A percentile compares a stretch with the other conserved stretches of the same genome.
Conservation (phyloP, 345 rosid genomes). For the Populus alba region DNA sequence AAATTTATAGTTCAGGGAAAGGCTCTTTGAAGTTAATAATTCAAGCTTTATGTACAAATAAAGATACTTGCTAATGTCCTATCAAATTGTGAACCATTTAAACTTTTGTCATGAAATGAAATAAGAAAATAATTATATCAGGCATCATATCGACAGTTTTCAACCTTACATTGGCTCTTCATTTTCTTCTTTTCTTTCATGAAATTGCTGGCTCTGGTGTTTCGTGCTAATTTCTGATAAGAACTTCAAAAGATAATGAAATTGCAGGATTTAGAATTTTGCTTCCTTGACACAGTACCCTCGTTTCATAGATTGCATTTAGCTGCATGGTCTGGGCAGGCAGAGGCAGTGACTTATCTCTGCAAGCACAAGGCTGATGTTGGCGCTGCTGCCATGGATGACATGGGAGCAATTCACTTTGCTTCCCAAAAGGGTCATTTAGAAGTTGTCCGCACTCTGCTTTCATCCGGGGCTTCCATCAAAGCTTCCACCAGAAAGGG, state of each 20-base stretch:
- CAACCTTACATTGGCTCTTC: neutral
- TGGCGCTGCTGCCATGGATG: slow-evolving; percentile 95
- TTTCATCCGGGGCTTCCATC: slow-evolving; percentile 62
- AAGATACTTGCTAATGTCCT: neutral
- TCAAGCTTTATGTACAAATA: neutral
- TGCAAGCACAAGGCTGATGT: slow-evolving; percentile 93
- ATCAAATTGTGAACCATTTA: neutral
- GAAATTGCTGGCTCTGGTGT: neutral
- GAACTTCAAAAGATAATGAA: neutral
- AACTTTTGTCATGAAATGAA: neutral
- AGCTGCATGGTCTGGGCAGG: slow-evolving; percentile 96
- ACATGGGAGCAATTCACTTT: slow-evolving; percentile 96
- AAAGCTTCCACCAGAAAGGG: slow-evolving; percentile 79
- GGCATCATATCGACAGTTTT: neutral
- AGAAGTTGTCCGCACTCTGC: slow-evolving; percentile 60
- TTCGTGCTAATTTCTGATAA: neutral
- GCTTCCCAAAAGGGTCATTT: slow-evolving; percentile 93
- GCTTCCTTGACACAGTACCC: slow-evolving; percentile 46
- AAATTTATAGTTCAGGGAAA: neutral
- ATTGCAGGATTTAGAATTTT: neutral
- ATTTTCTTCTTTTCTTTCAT: neutral
- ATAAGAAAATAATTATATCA: neutral
- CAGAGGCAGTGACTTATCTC: slow-evolving; percentile 65
- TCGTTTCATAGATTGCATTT: slow-evolving; percentile 61
- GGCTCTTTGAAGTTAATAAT: neutral